Percentiles rank a stretch among this genome's conserved stretches.
Conservation (phyloP, 1,139 yeast species). For the Meyerozyma guilliermondii region DNA sequence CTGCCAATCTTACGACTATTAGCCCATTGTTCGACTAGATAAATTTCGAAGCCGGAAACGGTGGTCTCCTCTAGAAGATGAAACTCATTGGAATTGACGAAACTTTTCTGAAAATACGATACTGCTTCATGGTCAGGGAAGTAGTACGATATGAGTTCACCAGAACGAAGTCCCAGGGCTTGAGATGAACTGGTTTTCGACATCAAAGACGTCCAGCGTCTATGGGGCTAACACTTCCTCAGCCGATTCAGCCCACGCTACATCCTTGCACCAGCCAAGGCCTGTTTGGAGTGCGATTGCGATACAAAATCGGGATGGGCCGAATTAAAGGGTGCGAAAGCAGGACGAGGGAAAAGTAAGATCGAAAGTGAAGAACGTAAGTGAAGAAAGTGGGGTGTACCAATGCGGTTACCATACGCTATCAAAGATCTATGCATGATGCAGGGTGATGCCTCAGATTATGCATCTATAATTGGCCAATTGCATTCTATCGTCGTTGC, state of each 20-base stretch:
- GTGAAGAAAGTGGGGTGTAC: no score
- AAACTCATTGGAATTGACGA: conserved; percentile 31
- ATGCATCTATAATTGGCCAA: no score
- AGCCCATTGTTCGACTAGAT: conserved; percentile 93
- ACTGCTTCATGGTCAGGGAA: conserved; percentile 53
- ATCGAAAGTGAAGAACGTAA: no score
- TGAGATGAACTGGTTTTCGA: not conserved
- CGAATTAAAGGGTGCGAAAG: no score
- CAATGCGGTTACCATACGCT: no score
- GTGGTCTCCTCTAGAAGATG: conserved; percentile 38
- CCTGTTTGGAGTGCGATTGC: no score
- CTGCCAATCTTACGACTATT: conserved; percentile 63
- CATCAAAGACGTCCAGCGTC: not conserved
- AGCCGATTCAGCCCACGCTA: no score
- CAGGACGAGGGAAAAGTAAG: no score
- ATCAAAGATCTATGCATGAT: no score
- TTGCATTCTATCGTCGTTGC: not conserved
- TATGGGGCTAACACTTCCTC: not conserved
- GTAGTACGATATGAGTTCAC: conserved; percentile 37
- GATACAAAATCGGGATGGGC: no score
- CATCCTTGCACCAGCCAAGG: no score
- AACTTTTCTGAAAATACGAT: conserved; percentile 40
- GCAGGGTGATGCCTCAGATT: no score
- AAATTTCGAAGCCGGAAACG: conserved; percentile 74
- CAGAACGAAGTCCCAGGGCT: conserved; percentile 3